Evolutionary conservation across 2,329 filamentous ascomycete species (phyloP), one percentile per base, ranked within the genome.

Genomic region (Colletotrichum eremochloae): DNA sequence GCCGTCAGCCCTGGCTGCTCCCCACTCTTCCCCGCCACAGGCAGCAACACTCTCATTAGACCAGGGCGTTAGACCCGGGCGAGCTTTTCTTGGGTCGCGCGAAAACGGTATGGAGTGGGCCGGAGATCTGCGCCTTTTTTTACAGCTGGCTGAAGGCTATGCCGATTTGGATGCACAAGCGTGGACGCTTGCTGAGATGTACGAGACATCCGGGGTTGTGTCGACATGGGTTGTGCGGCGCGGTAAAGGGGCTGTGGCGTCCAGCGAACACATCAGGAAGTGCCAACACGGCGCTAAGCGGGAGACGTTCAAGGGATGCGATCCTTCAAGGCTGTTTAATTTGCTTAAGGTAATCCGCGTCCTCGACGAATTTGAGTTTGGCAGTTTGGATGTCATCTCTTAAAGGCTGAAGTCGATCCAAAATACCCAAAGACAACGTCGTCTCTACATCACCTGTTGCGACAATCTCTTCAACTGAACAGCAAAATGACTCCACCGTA

Each of bases 401-500:
- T 7, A 29, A 24, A 5, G 20, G 11, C 31, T 11, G 31, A 57
- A n/a, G 18, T 6, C 31, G 8, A 4, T n/a, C 18, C n/a, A 33
- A 60, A 33, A 1, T 46, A 42, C 40, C n/a, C 31, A 44, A 24
- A 44, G 40, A 31, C 29, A 11, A 14, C 44, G 14, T n/a, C n/a
- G 20, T 38, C 8, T n/a, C 20, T 20, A 9, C 33, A 24, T 29
- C 36, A 42, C 29, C 24, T n/a, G 24, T 29, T 14, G 14, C 15
- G 9, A n/a, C 36, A 56, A 15, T 14, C 12, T 11, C 38, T 6
- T 46, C 12, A 31, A n/a, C 14, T 36, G 7, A 20, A 46, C 44
- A 40, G 2, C 63, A 72, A 68, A 48, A 79, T 80, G 78, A 64
- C 76, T 5, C 62, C 65, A 42, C 73, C 75, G 24, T 79, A 77